Conservation (phyloP, 176 grass and related monocot species). For the Thalia dealbata region DNA sequence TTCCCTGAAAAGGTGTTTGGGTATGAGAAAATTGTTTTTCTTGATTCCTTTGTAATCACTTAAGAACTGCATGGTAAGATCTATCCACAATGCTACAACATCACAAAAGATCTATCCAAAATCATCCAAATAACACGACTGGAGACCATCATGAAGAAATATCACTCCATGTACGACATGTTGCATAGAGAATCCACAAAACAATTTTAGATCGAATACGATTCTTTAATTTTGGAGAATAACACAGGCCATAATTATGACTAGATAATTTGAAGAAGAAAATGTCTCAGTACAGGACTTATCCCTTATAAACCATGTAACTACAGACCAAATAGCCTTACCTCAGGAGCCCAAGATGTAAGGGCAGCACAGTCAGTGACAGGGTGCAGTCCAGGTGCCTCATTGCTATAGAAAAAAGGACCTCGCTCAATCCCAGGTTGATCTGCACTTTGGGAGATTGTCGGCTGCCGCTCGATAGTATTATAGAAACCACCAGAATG, state of each 20-base stretch:
- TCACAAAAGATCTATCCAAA: too few species aligned
- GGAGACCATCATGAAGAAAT: too few species aligned
- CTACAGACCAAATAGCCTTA: constrained; percentile 15
- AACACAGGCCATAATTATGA: too few species aligned
- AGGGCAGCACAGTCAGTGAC: constrained; percentile 41
- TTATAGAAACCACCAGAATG: constrained; percentile 34
- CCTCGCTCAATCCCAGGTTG: constrained; percentile 33
- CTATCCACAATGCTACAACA: too few species aligned
- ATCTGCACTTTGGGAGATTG: constrained; percentile 30
- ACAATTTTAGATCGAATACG: not conserved
- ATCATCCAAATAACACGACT: too few species aligned
- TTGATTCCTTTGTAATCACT: not conserved
- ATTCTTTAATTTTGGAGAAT: not conserved
- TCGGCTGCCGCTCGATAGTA: constrained; percentile 26
- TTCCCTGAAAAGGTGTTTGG: not conserved
- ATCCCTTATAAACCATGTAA: not conserved
- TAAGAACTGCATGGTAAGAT: not conserved
- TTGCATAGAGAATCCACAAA: not conserved
- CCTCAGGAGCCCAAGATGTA: constrained; percentile 52
- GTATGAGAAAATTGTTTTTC: not conserved
- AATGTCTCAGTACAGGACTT: too few species aligned
- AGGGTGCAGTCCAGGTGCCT: constrained; percentile 34
- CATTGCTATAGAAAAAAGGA: constrained; percentile 35
- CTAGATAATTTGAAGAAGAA: not conserved
- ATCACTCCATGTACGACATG: too few species aligned